Percentiles rank a stretch among this genome's conserved stretches.
These are phyloP conservation scores for Boechera stricta DNA, from an alignment of 345 rosid genomes.

Conservation along the genomic window DNA sequence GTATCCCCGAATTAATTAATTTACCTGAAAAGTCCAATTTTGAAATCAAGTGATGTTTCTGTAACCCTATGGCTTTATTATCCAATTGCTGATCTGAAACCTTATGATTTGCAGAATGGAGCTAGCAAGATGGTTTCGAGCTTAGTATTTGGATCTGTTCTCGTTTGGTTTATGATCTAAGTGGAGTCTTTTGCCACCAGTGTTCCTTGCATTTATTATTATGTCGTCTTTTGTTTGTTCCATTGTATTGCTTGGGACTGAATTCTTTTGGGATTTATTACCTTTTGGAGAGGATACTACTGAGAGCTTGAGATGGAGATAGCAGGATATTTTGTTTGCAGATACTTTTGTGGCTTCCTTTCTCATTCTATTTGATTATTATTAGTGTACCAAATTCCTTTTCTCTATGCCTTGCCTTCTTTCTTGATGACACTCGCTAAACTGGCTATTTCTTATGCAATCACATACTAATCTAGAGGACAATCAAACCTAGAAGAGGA, in stretches of 20 bases:
- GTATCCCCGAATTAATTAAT: neutral
- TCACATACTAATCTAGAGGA: neutral
- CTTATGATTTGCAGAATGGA: conserved; percentile 38
- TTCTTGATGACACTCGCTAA: neutral
- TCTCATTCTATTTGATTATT: conserved; percentile 39
- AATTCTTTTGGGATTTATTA: conserved; percentile 45
- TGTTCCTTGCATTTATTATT: conserved; percentile 33
- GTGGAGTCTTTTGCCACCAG: neutral
- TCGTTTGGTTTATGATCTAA: conserved; percentile 46
- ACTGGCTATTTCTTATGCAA: neutral
- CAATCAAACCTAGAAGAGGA: neutral
- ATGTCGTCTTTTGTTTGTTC: conserved; percentile 37
- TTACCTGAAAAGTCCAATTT: neutral
- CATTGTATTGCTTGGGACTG: conserved; percentile 48
- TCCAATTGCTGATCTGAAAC: conserved; percentile 1
- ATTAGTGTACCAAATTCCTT: conserved; percentile 29
- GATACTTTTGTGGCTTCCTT: conserved; percentile 35
- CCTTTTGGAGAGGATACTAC: conserved; percentile 39
- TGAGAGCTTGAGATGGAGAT: conserved; percentile 36
- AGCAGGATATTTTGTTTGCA: conserved; percentile 37
- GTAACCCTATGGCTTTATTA: neutral
- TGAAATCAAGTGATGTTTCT: neutral
- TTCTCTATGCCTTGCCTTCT: neutral
- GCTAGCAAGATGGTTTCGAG: conserved; percentile 45
- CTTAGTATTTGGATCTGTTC: conserved; percentile 47